Evolutionary conservation across 441 rosid genomes (phyloP), one percentile per base, ranked within the genome.

Genomic region (Raphanus hybrid): DNA sequence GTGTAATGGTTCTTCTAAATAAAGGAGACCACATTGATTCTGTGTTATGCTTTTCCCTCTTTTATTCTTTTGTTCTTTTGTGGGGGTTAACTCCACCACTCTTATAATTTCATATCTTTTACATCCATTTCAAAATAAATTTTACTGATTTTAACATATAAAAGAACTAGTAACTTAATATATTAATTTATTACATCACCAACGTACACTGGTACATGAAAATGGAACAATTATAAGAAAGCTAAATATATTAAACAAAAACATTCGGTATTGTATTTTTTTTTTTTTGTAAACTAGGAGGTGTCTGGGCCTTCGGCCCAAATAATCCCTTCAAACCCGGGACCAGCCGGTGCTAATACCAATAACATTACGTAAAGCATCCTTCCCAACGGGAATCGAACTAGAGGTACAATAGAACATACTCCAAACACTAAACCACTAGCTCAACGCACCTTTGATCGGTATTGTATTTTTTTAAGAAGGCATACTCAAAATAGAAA

Each of bases 41-140:
- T 68, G 66, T 73, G 74, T 68, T 78, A 73, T 73, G 78, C 82
- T 73, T 77, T 78, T 15, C 70, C 34, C n/a, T 73, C 77, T 73
- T 77, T 73, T 60, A 78, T 78, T 78, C 82, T 68, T 78, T 78
- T 65, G 71, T 78, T 73, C 82, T 68, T 78, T 78, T 78, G 82
- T 78, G 82, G 78, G 82, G 82, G 82, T 73, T 78, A 68, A 62
- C 78, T 62, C 78, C 70, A 78, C 82, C 68, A 50, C 65, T 60
- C 59, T 50, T 54, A 16, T 16, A 16, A 52, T 45, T 14, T 29
- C 8, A 29, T 45, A 8, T 67, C 3, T 9, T 65, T 71, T 32
- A 14, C 29, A 71, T 65, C 34, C 18, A 55, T 71, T 66, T 48
- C 35, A n/a, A 64, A 66, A 15, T 55, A 11, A 50, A 0, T 12